Percentiles rank a stretch among this genome's conserved stretches.
phyloP scores from a whole-genome alignment of 2,329 filamentous ascomycete species.

The Esteya vermicola region DNA sequence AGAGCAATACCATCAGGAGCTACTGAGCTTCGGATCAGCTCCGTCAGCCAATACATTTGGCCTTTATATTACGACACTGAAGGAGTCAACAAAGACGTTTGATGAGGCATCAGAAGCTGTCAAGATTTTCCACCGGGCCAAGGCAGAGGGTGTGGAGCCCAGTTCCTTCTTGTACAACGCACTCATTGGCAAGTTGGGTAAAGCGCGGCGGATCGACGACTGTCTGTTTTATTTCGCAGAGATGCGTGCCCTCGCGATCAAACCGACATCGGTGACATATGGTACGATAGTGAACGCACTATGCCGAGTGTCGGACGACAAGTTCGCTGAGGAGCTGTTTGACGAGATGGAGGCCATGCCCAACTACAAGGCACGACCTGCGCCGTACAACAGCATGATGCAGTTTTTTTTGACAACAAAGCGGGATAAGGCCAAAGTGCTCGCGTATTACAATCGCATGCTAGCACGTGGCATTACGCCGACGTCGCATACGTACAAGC shows the following conservation, averaged over 20 bases:
- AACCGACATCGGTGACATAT: slow-evolving; percentile 94
- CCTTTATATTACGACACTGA: slow-evolving; percentile 96
- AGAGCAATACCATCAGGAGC: slow-evolving; percentile 78
- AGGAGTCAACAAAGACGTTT: slow-evolving; percentile 93
- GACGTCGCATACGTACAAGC: slow-evolving; percentile 93
- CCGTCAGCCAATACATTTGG: slow-evolving; percentile 97
- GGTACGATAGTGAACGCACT: slow-evolving; percentile 96
- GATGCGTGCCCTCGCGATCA: slow-evolving; percentile 86
- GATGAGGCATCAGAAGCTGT: slow-evolving; percentile 95
- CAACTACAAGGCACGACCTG: slow-evolving; percentile 95
- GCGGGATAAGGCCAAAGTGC: slow-evolving; percentile 85
- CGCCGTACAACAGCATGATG: slow-evolving; percentile 98
- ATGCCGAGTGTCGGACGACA: slow-evolving; percentile 93
- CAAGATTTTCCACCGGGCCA: slow-evolving; percentile 91
- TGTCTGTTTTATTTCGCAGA: slow-evolving; percentile 96
- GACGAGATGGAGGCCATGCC: slow-evolving; percentile 98
- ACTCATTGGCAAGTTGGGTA: slow-evolving; percentile 93
- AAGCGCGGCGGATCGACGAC: slow-evolving; percentile 94
- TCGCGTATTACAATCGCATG: slow-evolving; percentile 94
- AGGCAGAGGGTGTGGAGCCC: slow-evolving; percentile 85
- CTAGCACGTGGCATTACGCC: slow-evolving; percentile 71
- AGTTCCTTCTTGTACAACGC: slow-evolving; percentile 98
- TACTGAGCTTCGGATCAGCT: slow-evolving; percentile 77
- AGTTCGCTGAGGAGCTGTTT: slow-evolving; percentile 93
- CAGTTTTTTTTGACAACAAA: slow-evolving; percentile 98